Percentiles rank a stretch among this genome's conserved stretches.
phyloP scores from a whole-genome alignment of 805 yeast genomes.

The Lipomyces sp. region DNA sequence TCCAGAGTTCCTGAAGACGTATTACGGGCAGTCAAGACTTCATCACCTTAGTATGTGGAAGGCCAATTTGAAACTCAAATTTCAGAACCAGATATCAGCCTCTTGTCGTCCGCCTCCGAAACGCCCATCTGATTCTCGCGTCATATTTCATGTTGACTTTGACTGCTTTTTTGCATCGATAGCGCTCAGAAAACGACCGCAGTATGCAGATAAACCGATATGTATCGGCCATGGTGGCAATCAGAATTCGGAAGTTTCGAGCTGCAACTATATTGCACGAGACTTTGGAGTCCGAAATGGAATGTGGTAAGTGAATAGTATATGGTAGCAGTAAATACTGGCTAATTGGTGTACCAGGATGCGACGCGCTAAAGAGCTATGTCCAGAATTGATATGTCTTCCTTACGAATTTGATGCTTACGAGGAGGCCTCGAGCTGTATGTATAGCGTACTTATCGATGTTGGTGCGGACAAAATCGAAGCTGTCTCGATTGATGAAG shows the following conservation, averaged over 20 bases:
- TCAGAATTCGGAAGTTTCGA: conserved; percentile 75
- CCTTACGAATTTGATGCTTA: conserved; percentile 78
- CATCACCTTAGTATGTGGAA: conserved; percentile 92
- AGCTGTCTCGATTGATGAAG: conserved; percentile 94
- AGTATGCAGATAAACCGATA: conserved; percentile 63
- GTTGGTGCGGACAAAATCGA: conserved; percentile 54
- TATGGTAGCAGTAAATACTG: neutral
- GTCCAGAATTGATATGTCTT: conserved; percentile 67
- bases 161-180: conserved; percentile 94
- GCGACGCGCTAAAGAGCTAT: conserved; percentile 59
- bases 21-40: conserved; percentile 79
- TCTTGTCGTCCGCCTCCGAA: neutral
- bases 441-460: conserved; percentile 64
- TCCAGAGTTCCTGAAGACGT: conserved; percentile 72
- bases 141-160: conserved; percentile 82
- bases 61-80: conserved; percentile 66
- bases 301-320: conserved; percentile 58
- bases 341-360: conserved; percentile 49
- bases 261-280: conserved; percentile 89
- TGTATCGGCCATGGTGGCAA: conserved; percentile 59
- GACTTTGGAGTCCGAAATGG: conserved; percentile 77
- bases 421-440: conserved; percentile 63
- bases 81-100: conserved; percentile 48
- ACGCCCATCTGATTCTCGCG: conserved; percentile 30
- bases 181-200: conserved; percentile 63